phyloP scores from a whole-genome alignment of 1,284 basidiomycete genomes.

The Ustilago sp. region DNA sequence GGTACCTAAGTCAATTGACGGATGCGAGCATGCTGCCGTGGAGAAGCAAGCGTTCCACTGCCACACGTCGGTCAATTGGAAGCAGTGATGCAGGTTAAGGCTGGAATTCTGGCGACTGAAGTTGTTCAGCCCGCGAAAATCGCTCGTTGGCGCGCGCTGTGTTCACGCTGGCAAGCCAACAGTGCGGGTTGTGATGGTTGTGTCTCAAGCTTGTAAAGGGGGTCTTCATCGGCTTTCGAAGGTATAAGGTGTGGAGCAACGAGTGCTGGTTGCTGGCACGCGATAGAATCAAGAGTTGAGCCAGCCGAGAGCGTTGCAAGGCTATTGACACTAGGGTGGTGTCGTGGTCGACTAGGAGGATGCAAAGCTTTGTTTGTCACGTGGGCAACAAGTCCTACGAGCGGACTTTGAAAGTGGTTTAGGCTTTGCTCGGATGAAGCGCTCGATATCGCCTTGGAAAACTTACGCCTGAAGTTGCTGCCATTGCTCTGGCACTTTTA shows the following conservation, averaged over 20 bases:
- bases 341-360: neutral
- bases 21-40: neutral
- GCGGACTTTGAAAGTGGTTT: conserved; percentile 2
- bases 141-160: conserved; percentile 1
- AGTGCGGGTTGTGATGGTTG: neutral
- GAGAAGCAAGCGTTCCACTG: neutral
- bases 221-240: neutral
- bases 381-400: neutral
- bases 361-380: neutral
- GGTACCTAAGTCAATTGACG: neutral
- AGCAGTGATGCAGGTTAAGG: neutral
- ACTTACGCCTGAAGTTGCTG: no score
- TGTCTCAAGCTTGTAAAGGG: neutral
- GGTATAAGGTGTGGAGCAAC: neutral
- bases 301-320: neutral
- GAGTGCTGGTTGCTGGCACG: neutral
- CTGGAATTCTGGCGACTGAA: neutral
- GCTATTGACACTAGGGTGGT: neutral
- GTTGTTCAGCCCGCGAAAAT: neutral
- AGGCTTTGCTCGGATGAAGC: neutral
- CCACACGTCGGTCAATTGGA: conserved; percentile 3
- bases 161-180: neutral
- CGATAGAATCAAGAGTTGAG: neutral
- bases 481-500: no score
- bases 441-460: neutral